These are phyloP conservation scores for Stagonosporopsis rhizophila DNA, from an alignment of 2,329 filamentous ascomycete species.

Conservation along the genomic window DNA sequence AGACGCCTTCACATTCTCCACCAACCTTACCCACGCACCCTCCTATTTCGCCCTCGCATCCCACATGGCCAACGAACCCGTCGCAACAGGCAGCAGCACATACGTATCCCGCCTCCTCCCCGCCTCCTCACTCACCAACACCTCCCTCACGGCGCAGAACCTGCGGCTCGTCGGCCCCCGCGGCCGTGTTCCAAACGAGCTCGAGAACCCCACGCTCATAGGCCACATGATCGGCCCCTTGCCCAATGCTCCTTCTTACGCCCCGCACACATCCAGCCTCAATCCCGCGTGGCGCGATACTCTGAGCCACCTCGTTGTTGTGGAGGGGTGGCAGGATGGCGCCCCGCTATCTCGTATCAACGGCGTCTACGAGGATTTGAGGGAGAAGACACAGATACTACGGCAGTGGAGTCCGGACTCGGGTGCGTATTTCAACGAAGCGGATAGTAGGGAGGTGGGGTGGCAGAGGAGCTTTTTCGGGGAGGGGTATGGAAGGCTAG, in stretches of 20 bases:
- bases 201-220: slow-evolving; percentile 26
- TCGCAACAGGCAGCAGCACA: slow-evolving; percentile 29
- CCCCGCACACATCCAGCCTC: slow-evolving; percentile 23
- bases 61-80: slow-evolving; percentile 25
- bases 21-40: slow-evolving; percentile 13
- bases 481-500: slow-evolving; percentile 25
- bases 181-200: not conserved
- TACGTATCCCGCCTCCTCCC: slow-evolving; percentile 34
- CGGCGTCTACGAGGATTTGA: slow-evolving; percentile 28
- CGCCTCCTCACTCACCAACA: slow-evolving; percentile 25
- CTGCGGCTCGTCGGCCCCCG: slow-evolving; percentile 13
- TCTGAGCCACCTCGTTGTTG: slow-evolving; percentile 29
- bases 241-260: slow-evolving; percentile 18
- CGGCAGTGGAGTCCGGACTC: slow-evolving; percentile 28
- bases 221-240: slow-evolving; percentile 33
- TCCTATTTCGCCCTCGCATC: slow-evolving; percentile 24
- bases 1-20: slow-evolving; percentile 24
- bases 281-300: slow-evolving; percentile 38
- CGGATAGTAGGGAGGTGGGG: slow-evolving; percentile 31
- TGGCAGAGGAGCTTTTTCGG: slow-evolving; percentile 39
- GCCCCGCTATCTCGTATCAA: slow-evolving; percentile 17
- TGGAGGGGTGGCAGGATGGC: slow-evolving; percentile 23
- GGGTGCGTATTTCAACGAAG: slow-evolving; percentile 42
- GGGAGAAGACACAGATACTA: slow-evolving; percentile 25
- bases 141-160: slow-evolving; percentile 19